phyloP scores from a whole-genome alignment of 371 early-diverging fungal species.

The Syncephalastrum contaminatum region DNA sequence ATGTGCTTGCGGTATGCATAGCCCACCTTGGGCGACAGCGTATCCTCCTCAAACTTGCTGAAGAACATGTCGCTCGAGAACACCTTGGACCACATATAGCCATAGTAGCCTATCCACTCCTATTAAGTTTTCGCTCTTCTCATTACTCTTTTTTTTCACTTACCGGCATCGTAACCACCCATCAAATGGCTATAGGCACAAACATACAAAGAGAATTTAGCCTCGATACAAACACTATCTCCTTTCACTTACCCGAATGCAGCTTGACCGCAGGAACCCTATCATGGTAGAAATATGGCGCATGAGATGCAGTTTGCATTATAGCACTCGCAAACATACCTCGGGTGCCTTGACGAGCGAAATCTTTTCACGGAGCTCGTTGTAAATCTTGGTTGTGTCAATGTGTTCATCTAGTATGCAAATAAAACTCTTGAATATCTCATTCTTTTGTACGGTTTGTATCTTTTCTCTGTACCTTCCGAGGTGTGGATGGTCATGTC shows the following conservation, averaged over 20 bases:
- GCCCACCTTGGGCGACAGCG: slow-evolving; percentile 55
- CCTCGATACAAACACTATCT: not conserved
- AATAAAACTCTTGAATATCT: too few relatives aligned
- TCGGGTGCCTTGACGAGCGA: slow-evolving; percentile 55
- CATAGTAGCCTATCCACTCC: slow-evolving; percentile 42
- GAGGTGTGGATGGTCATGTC: slow-evolving; percentile 74
- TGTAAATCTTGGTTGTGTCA: slow-evolving; percentile 60
- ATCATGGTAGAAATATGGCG: too few relatives aligned
- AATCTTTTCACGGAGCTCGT: slow-evolving; percentile 63
- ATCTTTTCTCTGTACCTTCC: slow-evolving; percentile 19
- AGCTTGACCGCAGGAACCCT: slow-evolving; percentile 51
- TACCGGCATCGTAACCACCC: slow-evolving; percentile 83
- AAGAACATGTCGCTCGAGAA: slow-evolving; percentile 86
- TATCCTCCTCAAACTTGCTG: slow-evolving; percentile 68
- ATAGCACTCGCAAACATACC: slow-evolving; percentile 18
- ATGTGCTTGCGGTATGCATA: slow-evolving; percentile 63
- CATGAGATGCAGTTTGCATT: not conserved
- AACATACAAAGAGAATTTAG: not conserved
- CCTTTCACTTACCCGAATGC: slow-evolving; percentile 40
- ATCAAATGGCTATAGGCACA: slow-evolving; percentile 69
- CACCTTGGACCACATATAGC: slow-evolving; percentile 78
- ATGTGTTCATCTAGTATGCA: slow-evolving; percentile 37
- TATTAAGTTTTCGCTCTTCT: not conserved
- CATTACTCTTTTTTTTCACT: not conserved
- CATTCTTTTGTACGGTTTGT: too few relatives aligned